Evolutionary conservation across 768 basidiomycete genomes (phyloP).

Genomic region (Ramaria sp.): DNA sequence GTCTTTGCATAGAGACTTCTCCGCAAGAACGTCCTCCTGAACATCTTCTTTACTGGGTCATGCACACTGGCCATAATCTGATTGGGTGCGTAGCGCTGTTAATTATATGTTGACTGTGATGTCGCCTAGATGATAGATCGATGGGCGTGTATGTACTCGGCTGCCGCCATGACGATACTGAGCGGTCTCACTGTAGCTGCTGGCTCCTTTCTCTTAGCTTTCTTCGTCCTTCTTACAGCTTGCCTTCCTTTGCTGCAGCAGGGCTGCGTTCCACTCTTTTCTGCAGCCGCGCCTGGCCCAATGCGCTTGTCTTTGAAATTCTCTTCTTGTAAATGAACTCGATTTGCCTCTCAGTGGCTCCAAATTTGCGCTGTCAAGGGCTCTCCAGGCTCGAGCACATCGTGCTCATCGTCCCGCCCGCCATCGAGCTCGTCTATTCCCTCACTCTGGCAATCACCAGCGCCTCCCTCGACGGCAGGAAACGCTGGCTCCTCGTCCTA

Average conservation of each 20-base stretch:
- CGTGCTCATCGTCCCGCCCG: slow-evolving; percentile 51
- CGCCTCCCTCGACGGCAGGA: slow-evolving; percentile 24
- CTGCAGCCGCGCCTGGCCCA: neutral
- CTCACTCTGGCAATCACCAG: slow-evolving; percentile 40
- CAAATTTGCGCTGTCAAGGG: slow-evolving; percentile 61
- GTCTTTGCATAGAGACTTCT: too few relatives aligned
- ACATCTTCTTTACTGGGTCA: too few relatives aligned
- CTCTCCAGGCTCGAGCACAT: slow-evolving; percentile 36
- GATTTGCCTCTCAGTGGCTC: slow-evolving; percentile 58
- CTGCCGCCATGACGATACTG: too few relatives aligned
- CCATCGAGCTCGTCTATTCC: slow-evolving; percentile 51
- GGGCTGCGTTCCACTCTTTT: slow-evolving; percentile 10
- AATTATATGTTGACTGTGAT: too few relatives aligned
- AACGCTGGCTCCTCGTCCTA: slow-evolving; percentile 45
- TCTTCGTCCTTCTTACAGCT: too few relatives aligned
- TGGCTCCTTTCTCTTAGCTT: too few relatives aligned
- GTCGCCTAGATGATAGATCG: too few relatives aligned
- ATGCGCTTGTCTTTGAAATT: neutral
- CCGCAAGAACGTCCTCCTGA: too few relatives aligned
- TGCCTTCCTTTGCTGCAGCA: neutral
- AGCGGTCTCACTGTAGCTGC: too few relatives aligned
- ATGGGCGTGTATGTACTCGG: too few relatives aligned
- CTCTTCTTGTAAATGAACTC: slow-evolving; percentile 32
- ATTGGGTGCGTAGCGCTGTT: too few relatives aligned
- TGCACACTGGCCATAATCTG: too few relatives aligned